Conservation (phyloP, 345 rosid genomes). For the Eucalyptus guilfoylei region DNA sequence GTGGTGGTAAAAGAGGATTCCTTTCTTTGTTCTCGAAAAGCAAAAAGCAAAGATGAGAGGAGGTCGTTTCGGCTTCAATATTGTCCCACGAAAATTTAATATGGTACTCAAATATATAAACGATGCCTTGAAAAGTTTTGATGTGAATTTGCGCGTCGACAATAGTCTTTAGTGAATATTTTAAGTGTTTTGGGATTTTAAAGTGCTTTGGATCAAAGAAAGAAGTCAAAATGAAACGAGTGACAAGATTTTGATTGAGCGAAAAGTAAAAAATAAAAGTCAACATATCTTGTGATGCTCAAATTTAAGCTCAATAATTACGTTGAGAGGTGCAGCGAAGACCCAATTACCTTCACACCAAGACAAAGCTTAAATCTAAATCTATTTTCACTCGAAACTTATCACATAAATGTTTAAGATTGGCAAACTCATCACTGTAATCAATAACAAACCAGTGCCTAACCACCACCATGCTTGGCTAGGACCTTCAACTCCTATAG, state of each 20-base stretch:
- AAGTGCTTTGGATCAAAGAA: not conserved
- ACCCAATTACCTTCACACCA: not conserved
- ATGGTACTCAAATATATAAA: not conserved
- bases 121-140: not conserved
- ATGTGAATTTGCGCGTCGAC: not conserved
- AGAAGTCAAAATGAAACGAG: not conserved
- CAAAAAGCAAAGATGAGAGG: not conserved
- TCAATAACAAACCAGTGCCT: not conserved
- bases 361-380: not conserved
- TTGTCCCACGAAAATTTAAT: not conserved
- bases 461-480: not conserved
- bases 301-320: no score
- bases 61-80: not conserved
- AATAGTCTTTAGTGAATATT: not conserved
- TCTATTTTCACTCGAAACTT: no score
- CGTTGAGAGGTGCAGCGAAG: not conserved
- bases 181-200: not conserved
- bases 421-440: not conserved
- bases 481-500: not conserved
- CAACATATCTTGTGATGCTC: not conserved
- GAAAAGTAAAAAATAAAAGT: not conserved
- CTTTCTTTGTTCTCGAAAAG: not conserved
- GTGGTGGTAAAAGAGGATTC: not conserved
- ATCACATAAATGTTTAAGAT: fast-evolving
- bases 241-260: not conserved